These are phyloP conservation scores for Euphorbia schlechtendalii DNA, from an alignment of 441 rosid species.

Conservation along the genomic window DNA sequence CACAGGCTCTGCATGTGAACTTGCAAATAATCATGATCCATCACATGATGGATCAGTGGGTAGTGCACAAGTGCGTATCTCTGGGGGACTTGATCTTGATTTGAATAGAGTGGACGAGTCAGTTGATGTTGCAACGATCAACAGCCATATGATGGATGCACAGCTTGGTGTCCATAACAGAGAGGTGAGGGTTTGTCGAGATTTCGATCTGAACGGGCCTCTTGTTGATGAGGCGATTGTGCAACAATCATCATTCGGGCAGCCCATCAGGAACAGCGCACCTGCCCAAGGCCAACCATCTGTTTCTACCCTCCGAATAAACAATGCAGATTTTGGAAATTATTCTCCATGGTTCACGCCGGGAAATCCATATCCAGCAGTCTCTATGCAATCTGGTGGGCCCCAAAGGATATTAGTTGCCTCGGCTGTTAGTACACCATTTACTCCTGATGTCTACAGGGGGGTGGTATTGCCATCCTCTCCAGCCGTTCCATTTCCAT, in stretches of 20 bases:
- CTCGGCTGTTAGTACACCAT: constrained; percentile 28
- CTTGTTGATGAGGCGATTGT: constrained; percentile 43
- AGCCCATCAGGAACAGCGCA: constrained; percentile 37
- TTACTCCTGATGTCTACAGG: constrained; percentile 28
- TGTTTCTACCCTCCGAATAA: constrained; percentile 41
- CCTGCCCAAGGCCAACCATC: constrained; percentile 33
- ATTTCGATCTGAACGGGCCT: constrained; percentile 94
- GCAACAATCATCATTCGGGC: constrained; percentile 45
- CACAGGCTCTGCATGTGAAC: constrained; percentile 20
- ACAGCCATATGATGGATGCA: constrained; percentile 31
- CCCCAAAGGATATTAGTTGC: constrained; percentile 32
- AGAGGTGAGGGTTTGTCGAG: constrained; percentile 38
- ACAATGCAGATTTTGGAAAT: constrained; percentile 41
- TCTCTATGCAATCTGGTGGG: constrained; percentile 51
- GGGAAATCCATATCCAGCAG: constrained; percentile 45
- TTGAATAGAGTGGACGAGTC: constrained; percentile 58
- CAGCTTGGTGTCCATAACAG: constrained; percentile 33
- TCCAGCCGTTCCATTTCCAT: constrained; percentile 33
- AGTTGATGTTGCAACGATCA: constrained; percentile 40
- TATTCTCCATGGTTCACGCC: constrained; percentile 63
- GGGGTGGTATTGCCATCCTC: constrained; percentile 35
- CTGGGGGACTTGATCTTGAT: constrained; percentile 81
- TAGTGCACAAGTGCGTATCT: constrained; percentile 30
- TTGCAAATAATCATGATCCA: constrained; percentile 24
- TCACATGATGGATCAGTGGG: constrained; percentile 25